Percentiles rank a stretch among this genome's conserved stretches.
These are phyloP conservation scores for Metarhizium album DNA, from an alignment of 2,329 filamentous ascomycete genomes.

Conservation along the genomic window DNA sequence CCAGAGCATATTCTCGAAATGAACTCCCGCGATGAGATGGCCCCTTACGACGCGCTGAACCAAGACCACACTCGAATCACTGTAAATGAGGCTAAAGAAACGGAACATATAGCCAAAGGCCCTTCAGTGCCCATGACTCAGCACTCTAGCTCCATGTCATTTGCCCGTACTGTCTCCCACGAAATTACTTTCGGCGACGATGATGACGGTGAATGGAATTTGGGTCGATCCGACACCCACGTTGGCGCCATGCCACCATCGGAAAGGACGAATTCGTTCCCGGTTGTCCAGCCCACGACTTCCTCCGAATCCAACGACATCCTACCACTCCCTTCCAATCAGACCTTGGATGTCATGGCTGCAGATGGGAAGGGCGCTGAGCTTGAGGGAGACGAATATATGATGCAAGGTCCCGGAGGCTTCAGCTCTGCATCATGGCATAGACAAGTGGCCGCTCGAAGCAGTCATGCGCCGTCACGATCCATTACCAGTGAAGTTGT, in stretches of 20 bases:
- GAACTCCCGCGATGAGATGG: background rate
- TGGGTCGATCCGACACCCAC: constrained; percentile 41
- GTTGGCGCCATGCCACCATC: constrained; percentile 48
- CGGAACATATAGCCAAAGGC: background rate
- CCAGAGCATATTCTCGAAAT: background rate
- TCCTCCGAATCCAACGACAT: constrained; percentile 19
- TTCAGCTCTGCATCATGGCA: constrained; percentile 6
- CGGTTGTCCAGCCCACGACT: constrained; percentile 36
- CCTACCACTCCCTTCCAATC: constrained; percentile 34
- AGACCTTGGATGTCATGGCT: constrained; percentile 42
- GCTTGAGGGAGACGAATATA: constrained; percentile 28
- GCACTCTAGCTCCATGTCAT: constrained; percentile 51
- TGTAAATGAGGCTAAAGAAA: background rate
- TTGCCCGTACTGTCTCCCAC: constrained; percentile 52
- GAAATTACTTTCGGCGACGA: constrained; percentile 50
- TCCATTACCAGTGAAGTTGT: constrained; percentile 33
- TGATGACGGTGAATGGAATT: constrained; percentile 47
- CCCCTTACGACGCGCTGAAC: background rate
- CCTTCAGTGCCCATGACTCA: constrained; percentile 30
- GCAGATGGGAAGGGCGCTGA: constrained; percentile 39
- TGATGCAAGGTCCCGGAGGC: constrained; percentile 9
- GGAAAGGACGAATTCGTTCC: constrained; percentile 54
- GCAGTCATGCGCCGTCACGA: constrained; percentile 19
- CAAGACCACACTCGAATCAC: background rate
- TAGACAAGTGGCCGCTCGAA: constrained; percentile 8